Evolutionary conservation across 352 stramenopile species (phyloP).

Genomic region (Phytophthora boehmeriae): DNA sequence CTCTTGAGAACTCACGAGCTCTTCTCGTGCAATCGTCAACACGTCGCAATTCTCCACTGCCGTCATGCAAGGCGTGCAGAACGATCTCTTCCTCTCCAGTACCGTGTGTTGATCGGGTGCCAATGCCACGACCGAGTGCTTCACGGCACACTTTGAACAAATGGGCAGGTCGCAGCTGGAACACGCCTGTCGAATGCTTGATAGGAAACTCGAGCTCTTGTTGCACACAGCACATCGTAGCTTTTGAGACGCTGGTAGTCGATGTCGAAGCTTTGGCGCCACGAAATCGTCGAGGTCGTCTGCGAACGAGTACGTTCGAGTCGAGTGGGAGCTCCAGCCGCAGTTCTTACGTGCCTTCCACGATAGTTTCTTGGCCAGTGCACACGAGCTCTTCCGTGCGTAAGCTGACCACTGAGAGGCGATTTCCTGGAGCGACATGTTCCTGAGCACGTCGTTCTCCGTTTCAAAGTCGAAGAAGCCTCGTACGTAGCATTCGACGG

Average conservation of each 20-base stretch:
- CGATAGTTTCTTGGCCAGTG: conserved; percentile 43
- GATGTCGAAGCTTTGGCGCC: conserved; percentile 11
- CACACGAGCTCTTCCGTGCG: conserved; percentile 37
- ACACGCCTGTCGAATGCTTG: conserved; percentile 30
- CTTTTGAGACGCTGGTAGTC: conserved; percentile 5
- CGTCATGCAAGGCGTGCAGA: conserved; percentile 36
- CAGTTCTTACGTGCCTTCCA: conserved; percentile 40
- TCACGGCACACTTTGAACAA: conserved; percentile 44
- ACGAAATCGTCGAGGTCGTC: conserved; percentile 37
- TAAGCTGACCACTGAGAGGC: conserved; percentile 39
- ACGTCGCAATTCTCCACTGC: conserved; percentile 35
- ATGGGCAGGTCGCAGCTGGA: conserved; percentile 38
- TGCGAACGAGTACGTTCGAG: conserved; percentile 39
- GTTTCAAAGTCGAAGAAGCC: conserved; percentile 45
- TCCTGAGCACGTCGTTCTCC: conserved; percentile 36
- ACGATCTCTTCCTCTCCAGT: conserved; percentile 37
- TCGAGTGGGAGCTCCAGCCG: conserved; percentile 30
- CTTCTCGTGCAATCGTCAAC: conserved; percentile 36
- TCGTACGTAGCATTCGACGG: conserved; percentile 56
- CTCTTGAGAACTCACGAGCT: conserved; percentile 29
- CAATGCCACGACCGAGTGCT: conserved; percentile 41
- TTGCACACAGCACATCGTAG: conserved; percentile 29
- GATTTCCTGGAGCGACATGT: conserved; percentile 38
- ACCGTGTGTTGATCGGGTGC: conserved; percentile 41
- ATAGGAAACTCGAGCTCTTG: conserved; percentile 30